Evolutionary conservation across 164 flowering plant species (phyloP).

Genomic region (Vitis amurensis): DNA sequence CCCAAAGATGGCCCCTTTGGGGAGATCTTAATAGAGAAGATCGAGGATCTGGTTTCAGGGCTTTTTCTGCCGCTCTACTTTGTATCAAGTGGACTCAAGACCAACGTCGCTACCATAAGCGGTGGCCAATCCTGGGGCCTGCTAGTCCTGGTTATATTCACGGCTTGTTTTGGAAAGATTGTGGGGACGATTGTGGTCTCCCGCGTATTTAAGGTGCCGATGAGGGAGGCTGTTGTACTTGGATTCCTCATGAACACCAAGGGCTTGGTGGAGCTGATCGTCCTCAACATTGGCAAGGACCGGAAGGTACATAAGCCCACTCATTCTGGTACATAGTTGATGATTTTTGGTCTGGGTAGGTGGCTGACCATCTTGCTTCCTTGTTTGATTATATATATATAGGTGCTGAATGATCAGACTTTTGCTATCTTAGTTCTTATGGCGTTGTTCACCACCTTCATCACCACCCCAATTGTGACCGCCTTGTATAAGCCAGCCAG

Average conservation of each 20-base stretch:
- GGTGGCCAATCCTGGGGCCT: conserved; percentile 32
- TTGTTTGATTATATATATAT: neutral
- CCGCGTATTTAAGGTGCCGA: conserved; percentile 15
- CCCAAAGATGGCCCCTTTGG: conserved; percentile 36
- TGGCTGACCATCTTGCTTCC: too few relatives aligned
- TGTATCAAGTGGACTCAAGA: conserved; percentile 31
- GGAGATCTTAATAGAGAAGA: conserved; percentile 23
- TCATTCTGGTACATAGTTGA: too few relatives aligned
- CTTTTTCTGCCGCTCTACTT: conserved; percentile 33
- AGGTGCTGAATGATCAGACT: conserved; percentile 55
- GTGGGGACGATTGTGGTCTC: conserved; percentile 26
- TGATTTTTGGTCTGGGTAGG: too few relatives aligned
- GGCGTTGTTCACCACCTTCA: conserved; percentile 64
- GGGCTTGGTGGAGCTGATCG: conserved; percentile 39
- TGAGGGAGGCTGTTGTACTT: conserved; percentile 25
- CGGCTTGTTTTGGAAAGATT: conserved; percentile 33
- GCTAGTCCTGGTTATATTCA: conserved; percentile 21
- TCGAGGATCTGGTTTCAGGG: conserved; percentile 37
- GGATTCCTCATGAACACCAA: conserved; percentile 43
- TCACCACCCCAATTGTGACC: conserved; percentile 54
- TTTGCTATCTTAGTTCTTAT: conserved; percentile 54
- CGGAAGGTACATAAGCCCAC: conserved; percentile 12
- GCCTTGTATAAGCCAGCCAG: conserved; percentile 45
- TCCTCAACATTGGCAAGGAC: conserved; percentile 40
- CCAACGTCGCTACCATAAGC: conserved; percentile 25